Conservation (phyloP, 164 flowering plant species). For the Pachysandra terminalis region DNA sequence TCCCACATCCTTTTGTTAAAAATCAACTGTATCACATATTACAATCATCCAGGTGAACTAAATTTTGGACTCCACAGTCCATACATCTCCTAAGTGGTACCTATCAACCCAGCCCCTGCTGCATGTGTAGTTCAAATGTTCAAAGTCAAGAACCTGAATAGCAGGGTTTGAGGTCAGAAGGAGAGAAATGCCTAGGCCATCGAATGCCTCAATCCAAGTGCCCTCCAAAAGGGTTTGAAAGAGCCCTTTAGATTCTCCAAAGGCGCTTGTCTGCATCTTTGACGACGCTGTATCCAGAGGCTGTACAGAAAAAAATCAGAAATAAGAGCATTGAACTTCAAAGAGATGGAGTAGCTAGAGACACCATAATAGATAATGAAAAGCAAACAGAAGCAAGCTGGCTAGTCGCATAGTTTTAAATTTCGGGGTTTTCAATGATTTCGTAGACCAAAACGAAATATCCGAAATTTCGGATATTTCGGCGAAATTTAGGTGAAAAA, state of each 20-base stretch:
- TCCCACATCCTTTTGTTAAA: no score
- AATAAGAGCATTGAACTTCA: neutral
- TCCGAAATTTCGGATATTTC: no score
- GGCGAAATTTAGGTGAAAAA: no score
- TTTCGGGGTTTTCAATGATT: no score
- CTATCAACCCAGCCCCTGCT: neutral
- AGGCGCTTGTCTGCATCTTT: conserved; percentile 88
- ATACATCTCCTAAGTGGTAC: neutral
- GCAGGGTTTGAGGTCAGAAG: conserved; percentile 84
- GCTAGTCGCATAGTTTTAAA: no score
- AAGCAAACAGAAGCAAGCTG: no score
- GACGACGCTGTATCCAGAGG: conserved; percentile 90
- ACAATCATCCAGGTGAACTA: no score
- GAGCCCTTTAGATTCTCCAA: conserved; percentile 89
- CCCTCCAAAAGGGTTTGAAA: conserved; percentile 70
- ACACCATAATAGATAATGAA: neutral
- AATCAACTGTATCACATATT: no score
- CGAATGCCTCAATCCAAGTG: conserved; percentile 71
- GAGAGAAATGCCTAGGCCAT: conserved; percentile 85
- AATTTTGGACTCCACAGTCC: neutral
- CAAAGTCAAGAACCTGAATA: conserved; percentile 78
- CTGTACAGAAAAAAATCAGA: conserved; percentile 35
- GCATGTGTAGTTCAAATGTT: neutral
- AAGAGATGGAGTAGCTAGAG: neutral
- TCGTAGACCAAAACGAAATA: no score